These are phyloP conservation scores for Asclepias syriaca DNA, from an alignment of 257 asterid genomes.

Conservation along the genomic window DNA sequence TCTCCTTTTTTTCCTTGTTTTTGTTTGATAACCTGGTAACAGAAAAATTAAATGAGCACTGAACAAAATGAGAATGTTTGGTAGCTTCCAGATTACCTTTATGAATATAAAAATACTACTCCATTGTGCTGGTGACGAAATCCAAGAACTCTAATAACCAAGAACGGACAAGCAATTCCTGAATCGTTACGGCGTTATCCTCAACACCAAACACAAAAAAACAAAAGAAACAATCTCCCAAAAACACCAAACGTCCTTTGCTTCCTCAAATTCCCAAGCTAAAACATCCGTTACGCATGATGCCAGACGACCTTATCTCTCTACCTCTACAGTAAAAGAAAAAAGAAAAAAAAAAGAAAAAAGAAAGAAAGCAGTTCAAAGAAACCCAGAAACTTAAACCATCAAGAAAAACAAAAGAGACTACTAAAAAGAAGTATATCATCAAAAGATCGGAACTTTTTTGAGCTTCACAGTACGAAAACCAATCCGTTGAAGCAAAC, in stretches of 20 bases:
- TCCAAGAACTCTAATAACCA: constrained; percentile 12
- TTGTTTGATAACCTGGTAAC: neutral
- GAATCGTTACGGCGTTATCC: constrained; percentile 27
- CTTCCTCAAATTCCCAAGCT: constrained; percentile 4
- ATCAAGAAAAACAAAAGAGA: neutral
- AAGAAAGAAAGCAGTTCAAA: neutral
- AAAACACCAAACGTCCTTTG: constrained; percentile 13
- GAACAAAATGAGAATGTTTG: constrained; percentile 15
- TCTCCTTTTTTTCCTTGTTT: neutral
- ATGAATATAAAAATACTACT: constrained; percentile 11
- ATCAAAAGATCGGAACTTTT: constrained; percentile 13
- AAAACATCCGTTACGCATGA: constrained; percentile 11
- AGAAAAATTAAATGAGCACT: constrained; percentile 1
- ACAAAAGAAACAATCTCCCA: constrained; percentile 18
- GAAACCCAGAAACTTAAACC: neutral
- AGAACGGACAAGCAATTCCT: constrained; percentile 21
- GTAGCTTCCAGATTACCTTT: constrained; percentile 7
- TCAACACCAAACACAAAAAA: constrained; percentile 26
- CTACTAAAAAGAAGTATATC: neutral
- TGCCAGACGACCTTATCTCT: constrained; percentile 11
- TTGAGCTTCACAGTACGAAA: neutral
- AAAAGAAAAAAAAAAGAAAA: too few relatives aligned
- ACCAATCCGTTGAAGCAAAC: constrained; percentile 3
- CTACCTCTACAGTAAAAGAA: neutral
- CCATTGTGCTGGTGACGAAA: constrained; percentile 7